Conservation (phyloP, 768 basidiomycete species). For the Lentinula detonsa region DNA sequence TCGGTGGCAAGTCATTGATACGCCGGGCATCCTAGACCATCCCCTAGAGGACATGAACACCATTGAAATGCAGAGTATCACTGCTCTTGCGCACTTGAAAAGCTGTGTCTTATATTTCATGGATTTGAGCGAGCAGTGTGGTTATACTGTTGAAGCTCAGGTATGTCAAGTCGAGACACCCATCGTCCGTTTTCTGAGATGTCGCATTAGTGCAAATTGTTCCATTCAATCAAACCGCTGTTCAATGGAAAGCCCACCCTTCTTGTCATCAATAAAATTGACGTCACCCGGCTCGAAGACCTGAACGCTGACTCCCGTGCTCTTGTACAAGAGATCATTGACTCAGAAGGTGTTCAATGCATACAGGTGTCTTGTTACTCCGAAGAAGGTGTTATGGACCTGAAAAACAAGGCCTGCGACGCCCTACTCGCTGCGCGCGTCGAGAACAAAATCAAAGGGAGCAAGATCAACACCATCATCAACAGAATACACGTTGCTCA, state of each 20-base stretch:
- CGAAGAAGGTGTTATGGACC: constrained; percentile 96
- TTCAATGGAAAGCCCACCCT: constrained; percentile 91
- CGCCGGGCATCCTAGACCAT: constrained; percentile 96
- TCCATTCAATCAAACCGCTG: constrained; percentile 98
- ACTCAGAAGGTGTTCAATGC: constrained; percentile 60
- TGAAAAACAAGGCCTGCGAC: constrained; percentile 94
- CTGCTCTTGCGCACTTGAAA: constrained; percentile 93
- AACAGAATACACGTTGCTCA: constrained; percentile 96
- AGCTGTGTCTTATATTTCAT: constrained; percentile 96
- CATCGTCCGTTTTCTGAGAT: constrained; percentile 1
- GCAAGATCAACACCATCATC: constrained; percentile 84
- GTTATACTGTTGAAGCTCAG: constrained; percentile 95
- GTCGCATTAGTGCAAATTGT: constrained; percentile 79
- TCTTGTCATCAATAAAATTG: constrained; percentile 97
- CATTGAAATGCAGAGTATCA: constrained; percentile 99
- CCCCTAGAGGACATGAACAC: constrained; percentile 99
- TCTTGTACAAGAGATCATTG: constrained; percentile 85
- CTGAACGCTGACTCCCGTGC: constrained; percentile 68
- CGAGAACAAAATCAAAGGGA: constrained; percentile 89
- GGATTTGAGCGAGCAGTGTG: constrained; percentile 98
- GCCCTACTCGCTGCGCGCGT: constrained; percentile 92
- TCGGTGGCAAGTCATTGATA: constrained; percentile 99
- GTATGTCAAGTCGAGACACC: constrained; percentile 28
- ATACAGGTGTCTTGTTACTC: constrained; percentile 92
- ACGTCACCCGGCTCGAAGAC: constrained; percentile 85